Conservation (phyloP, 257 asterid species). For the Przewalskia tangutica region DNA sequence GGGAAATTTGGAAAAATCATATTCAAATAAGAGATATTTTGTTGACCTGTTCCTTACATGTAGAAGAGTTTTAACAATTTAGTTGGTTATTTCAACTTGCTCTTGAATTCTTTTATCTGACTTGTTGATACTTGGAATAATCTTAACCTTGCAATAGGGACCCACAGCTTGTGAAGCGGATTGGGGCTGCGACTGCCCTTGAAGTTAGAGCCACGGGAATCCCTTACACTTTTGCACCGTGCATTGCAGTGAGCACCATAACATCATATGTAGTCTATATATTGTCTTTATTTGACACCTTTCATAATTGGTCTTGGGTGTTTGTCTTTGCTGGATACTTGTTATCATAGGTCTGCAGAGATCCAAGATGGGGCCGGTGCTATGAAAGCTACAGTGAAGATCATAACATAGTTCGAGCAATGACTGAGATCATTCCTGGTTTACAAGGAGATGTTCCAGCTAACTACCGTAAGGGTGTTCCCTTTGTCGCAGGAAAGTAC, state of each 20-base stretch:
- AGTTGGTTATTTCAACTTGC: background rate
- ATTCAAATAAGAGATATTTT: background rate
- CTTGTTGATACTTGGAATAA: background rate
- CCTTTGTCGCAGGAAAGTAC: constrained; percentile 14
- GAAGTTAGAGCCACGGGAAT: constrained; percentile 36
- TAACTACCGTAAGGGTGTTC: constrained; percentile 11
- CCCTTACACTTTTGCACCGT: constrained; percentile 28
- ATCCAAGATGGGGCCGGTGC: constrained; percentile 40
- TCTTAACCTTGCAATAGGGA: constrained; percentile 9
- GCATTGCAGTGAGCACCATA: constrained; percentile 22
- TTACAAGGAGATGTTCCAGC: constrained; percentile 22
- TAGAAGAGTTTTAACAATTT: background rate
- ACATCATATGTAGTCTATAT: background rate
- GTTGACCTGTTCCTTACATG: background rate
- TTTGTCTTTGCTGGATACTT: background rate
- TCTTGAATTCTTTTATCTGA: background rate
- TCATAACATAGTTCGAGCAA: constrained; percentile 21
- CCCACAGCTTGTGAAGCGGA: constrained; percentile 26
- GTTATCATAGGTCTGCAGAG: constrained; percentile 26
- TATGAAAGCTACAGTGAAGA: constrained; percentile 35
- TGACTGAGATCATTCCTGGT: constrained; percentile 26
- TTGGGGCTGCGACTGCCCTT: constrained; percentile 37
- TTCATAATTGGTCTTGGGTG: background rate
- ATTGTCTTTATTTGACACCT: background rate
- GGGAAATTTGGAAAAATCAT: background rate